These are phyloP conservation scores for Verbena officinalis DNA, from an alignment of 257 asterid species.

Conservation along the genomic window DNA sequence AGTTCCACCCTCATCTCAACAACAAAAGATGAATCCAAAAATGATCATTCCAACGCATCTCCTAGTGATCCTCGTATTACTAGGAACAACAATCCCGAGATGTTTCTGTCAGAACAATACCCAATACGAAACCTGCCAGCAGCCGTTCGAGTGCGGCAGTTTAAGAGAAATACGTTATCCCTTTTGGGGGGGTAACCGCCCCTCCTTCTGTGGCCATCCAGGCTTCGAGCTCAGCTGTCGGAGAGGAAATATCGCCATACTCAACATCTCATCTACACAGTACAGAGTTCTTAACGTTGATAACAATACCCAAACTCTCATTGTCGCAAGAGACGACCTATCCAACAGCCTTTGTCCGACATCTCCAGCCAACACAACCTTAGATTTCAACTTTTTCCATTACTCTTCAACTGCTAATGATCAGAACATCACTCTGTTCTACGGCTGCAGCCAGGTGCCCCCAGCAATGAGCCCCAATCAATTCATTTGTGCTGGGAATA, in stretches of 20 bases:
- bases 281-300: slow-evolving; percentile 32
- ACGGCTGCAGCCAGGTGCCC: slow-evolving; percentile 31
- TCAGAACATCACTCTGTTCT: slow-evolving; percentile 45
- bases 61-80: slow-evolving; percentile 22
- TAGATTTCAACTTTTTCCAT: slow-evolving; percentile 31
- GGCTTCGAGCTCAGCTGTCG: slow-evolving; percentile 53
- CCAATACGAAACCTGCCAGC: slow-evolving; percentile 33
- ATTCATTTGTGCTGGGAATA: slow-evolving; percentile 26
- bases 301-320: background rate
- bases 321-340: slow-evolving; percentile 52
- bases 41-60: slow-evolving; percentile 16
- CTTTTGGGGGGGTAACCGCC: slow-evolving; percentile 51
- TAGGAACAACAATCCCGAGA: slow-evolving; percentile 24
- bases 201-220: slow-evolving; percentile 50
- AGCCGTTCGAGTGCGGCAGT: slow-evolving; percentile 35
- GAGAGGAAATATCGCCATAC: background rate
- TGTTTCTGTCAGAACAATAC: slow-evolving; percentile 30
- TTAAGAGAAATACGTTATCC: slow-evolving; percentile 40
- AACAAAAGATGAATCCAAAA: slow-evolving; percentile 34
- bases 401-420: slow-evolving; percentile 1
- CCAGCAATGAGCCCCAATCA: background rate
- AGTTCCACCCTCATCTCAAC: background rate
- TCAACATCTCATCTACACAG: slow-evolving; percentile 22
- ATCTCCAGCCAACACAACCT: slow-evolving; percentile 20
- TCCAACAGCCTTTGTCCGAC: slow-evolving; percentile 30